Percentiles rank a stretch among this genome's conserved stretches.
Evolutionary conservation across 441 rosid species (phyloP).

Genomic region (Croton laevigatus): DNA sequence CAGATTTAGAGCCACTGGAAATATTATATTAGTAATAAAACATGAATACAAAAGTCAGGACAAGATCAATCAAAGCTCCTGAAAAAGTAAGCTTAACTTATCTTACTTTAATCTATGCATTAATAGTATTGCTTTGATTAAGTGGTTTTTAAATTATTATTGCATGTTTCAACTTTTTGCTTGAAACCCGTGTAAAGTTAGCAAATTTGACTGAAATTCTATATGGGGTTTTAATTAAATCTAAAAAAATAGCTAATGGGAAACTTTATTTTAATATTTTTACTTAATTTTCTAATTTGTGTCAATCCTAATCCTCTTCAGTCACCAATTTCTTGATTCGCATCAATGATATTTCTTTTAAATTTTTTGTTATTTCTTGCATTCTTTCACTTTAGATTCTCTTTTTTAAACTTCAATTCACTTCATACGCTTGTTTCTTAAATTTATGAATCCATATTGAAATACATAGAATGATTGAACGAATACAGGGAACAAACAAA

Average conservation of each 20-base stretch:
- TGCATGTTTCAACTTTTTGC: not conserved
- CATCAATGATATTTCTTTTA: not conserved
- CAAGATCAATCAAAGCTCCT: constrained; percentile 30
- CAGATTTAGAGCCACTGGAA: constrained; percentile 29
- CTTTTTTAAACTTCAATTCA: not conserved
- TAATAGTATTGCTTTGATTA: constrained; percentile 13
- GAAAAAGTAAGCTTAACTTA: constrained; percentile 28
- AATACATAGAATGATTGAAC: constrained; percentile 36
- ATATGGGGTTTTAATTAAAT: constrained; percentile 17
- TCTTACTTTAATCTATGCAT: constrained; percentile 23
- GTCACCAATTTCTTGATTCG: not conserved
- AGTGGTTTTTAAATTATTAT: not conserved
- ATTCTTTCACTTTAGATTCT: not conserved
- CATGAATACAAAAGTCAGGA: constrained; percentile 40
- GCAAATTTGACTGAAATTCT: constrained; percentile 19
- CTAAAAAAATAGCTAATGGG: not conserved
- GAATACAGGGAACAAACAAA: constrained; percentile 39
- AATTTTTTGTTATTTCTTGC: not conserved
- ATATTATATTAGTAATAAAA: constrained; percentile 8
- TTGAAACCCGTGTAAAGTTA: constrained; percentile 5
- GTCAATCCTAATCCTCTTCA: not conserved
- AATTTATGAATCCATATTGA: constrained; percentile 10
- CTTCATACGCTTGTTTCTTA: not conserved
- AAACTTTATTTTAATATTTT: not conserved
- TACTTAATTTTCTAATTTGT: not conserved